These are phyloP conservation scores for Lachancea nothofagi DNA, from an alignment of 805 yeast species.

Conservation along the genomic window DNA sequence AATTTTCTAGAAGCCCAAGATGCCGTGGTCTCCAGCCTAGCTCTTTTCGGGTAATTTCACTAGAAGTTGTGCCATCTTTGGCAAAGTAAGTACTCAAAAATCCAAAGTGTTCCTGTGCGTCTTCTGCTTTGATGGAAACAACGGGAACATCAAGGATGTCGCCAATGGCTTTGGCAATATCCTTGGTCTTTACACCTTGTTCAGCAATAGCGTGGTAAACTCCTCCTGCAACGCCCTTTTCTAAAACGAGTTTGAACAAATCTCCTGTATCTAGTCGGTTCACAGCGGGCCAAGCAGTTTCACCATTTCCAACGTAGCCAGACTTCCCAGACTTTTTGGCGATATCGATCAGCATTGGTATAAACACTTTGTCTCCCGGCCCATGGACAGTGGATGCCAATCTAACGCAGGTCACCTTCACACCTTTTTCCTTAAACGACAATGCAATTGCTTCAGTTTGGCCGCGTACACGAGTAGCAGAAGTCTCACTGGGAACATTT, in stretches of 20 bases:
- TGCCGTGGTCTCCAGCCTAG: slow-evolving; percentile 29
- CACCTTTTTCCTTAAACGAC: slow-evolving; percentile 23
- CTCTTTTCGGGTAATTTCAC: slow-evolving; percentile 18
- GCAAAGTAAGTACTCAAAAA: background rate
- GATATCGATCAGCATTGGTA: slow-evolving; percentile 22
- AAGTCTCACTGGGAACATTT: background rate
- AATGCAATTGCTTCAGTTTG: slow-evolving; percentile 15
- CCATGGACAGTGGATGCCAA: slow-evolving; percentile 37
- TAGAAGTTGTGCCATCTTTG: slow-evolving; percentile 12
- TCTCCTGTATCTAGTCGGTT: slow-evolving; percentile 33
- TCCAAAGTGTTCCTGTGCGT: slow-evolving; percentile 1
- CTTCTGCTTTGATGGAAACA: background rate
- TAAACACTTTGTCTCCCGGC: slow-evolving; percentile 26
- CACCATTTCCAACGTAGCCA: slow-evolving; percentile 35
- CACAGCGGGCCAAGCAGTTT: slow-evolving; percentile 32
- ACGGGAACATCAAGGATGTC: slow-evolving; percentile 11
- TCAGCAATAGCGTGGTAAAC: slow-evolving; percentile 28
- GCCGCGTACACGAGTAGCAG: slow-evolving; percentile 13
- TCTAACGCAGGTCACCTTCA: slow-evolving; percentile 26
- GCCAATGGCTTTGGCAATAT: slow-evolving; percentile 28
- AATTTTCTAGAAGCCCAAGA: slow-evolving; percentile 23
- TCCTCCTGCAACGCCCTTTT: slow-evolving; percentile 26
- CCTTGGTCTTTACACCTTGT: slow-evolving; percentile 24
- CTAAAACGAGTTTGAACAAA: slow-evolving; percentile 26
- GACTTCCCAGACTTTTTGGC: slow-evolving; percentile 33